Evolutionary conservation across 495 filamentous ascomycete genomes (phyloP).

Genomic region (Talaromyces thailandensis): DNA sequence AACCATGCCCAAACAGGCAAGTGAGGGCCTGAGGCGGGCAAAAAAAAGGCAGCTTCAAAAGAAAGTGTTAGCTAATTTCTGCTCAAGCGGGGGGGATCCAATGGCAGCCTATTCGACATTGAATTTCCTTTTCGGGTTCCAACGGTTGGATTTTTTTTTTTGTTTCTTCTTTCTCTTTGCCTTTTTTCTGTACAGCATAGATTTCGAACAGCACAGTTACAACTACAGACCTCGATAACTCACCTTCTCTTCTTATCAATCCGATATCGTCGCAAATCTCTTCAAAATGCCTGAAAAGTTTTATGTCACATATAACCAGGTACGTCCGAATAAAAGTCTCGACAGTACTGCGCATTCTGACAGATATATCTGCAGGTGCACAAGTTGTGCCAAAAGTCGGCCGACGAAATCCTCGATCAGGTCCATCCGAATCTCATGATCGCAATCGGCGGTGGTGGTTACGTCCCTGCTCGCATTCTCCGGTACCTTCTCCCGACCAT

Average conservation of each 20-base stretch:
- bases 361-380: slow-evolving; percentile 58
- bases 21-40: neutral
- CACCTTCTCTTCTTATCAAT: neutral
- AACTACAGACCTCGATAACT: neutral
- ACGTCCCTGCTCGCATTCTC: slow-evolving; percentile 93
- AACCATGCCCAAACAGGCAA: neutral
- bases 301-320: slow-evolving; percentile 95
- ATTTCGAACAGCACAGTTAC: neutral
- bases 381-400: slow-evolving; percentile 86
- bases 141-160: neutral
- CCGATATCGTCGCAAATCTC: neutral
- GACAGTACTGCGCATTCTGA: slow-evolving; percentile 14
- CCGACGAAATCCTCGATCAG: slow-evolving; percentile 67
- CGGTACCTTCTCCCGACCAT: slow-evolving; percentile 38
- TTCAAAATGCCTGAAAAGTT: slow-evolving; percentile 74
- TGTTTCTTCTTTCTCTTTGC: neutral
- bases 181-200: neutral
- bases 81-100: neutral
- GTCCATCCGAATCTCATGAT: slow-evolving; percentile 95
- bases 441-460: slow-evolving; percentile 95
- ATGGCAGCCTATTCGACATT: neutral
- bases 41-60: neutral
- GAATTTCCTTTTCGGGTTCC: neutral
- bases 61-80: neutral
- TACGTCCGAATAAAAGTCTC: slow-evolving; percentile 27